Evolutionary conservation across 2,329 filamentous ascomycete genomes (phyloP).

Genomic region (Phialophora chinensis): DNA sequence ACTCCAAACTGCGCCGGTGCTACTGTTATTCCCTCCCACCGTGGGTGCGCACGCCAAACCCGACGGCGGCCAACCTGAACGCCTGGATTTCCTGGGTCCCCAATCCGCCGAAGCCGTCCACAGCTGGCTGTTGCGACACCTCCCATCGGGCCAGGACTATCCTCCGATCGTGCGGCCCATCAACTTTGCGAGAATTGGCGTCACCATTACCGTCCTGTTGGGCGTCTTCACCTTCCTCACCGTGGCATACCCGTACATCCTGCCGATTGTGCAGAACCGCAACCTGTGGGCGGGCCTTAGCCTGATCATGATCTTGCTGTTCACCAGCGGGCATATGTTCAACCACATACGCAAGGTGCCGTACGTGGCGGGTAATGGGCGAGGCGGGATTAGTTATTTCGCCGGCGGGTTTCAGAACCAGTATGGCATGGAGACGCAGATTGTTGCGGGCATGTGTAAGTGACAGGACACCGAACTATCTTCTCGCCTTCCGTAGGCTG

Average conservation of each 20-base stretch:
- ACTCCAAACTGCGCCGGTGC: conserved; percentile 90
- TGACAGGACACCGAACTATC: conserved; percentile 36
- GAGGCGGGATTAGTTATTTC: conserved; percentile 87
- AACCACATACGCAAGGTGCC: conserved; percentile 97
- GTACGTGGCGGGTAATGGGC: conserved; percentile 84
- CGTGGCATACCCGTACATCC: conserved; percentile 76
- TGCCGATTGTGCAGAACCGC: conserved; percentile 84
- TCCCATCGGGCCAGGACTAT: conserved; percentile 69
- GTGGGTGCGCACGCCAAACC: conserved; percentile 76
- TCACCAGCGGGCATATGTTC: conserved; percentile 98
- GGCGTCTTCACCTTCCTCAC: conserved; percentile 71
- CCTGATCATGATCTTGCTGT: conserved; percentile 86
- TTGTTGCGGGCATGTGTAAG: conserved; percentile 91
- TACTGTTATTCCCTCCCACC: conserved; percentile 87
- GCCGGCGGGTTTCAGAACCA: conserved; percentile 92
- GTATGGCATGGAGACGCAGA: conserved; percentile 92
- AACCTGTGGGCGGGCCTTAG: conserved; percentile 93
- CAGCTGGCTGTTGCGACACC: conserved; percentile 76
- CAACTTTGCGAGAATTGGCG: conserved; percentile 80
- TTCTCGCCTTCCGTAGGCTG: neutral
- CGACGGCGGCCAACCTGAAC: conserved; percentile 68
- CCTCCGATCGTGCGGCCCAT: conserved; percentile 81
- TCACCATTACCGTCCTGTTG: conserved; percentile 70
- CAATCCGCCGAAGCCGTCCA: conserved; percentile 79
- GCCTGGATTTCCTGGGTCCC: conserved; percentile 85